Base-by-base conservation (phyloP, 352 stramenopile species). In the Blastocystis sp. region DNA sequence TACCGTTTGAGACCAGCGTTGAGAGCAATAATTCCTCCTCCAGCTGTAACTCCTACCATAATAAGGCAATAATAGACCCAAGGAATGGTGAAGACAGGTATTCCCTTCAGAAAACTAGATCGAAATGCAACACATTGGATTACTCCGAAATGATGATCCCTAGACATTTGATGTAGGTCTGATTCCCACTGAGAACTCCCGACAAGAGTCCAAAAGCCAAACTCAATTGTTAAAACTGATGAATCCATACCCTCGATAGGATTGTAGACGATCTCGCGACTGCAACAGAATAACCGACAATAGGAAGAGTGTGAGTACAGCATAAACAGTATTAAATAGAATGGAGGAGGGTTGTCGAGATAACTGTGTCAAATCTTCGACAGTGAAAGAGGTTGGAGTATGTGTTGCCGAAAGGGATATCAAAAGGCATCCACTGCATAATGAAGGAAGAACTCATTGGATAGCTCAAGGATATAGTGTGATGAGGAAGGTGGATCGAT, bases 141-240 rank as follows among this genome's bases (percentile, higher is more conserved):
- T 46, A 83, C 71, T 83, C 71, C 3, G 42, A 14, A 5, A 83
- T 3, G 51, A 83, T 83, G 29, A 83, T 56, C 19, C 42, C 56
- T 19, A 83, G 42, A 0, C 71, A 61, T 49, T 83, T 83, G 71
- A 83, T 67, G 51, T 67, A 83, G 49, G 49, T 83, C 49, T 83
- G 71, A 37, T 83, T 83, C 29, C 71, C 71, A 66, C 71, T 83
- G 14, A 83, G 51, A 19, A n/a, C 49, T 14, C 71, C 71, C 0
- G 71, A 83, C 19, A 83, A 39, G 19, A 83, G 27, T 6, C 71
- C 51, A 54, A 43, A 66, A 11, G 71, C 71, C 29, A 83, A 54
- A n/a, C 71, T 83, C 39, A 83, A 4, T 35, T 21, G 11, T 21
- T 51, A 63, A 83, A n/a, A 37, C 9, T 11, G 12, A 83, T 24